Base-by-base conservation (phyloP, 441 rosid species). In the Erysimum pusillum region DNA sequence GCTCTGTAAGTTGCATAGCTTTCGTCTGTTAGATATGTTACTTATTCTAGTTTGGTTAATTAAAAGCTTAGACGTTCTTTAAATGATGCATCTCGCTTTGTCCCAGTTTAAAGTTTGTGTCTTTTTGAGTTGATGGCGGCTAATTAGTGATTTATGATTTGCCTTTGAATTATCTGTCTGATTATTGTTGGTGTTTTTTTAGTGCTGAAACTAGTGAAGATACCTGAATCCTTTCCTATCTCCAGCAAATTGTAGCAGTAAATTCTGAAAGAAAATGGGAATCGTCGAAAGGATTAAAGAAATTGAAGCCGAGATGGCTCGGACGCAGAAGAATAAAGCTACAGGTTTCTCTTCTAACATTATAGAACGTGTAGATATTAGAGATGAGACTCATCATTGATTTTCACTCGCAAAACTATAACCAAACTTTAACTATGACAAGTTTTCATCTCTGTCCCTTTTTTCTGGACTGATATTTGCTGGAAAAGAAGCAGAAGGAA, bases 291-390 rank as follows among this genome's bases (percentile, higher is more conserved):
- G 78, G 86, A 96, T 92, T 63, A 96, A 96, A 83, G 99, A 93
- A 86, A 96, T 96, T 57, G 99, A 96, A 79, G 92, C 92, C 84
- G 99, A 93, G 91, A 96, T 96, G 99, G 98, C 99, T 80, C 97
- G 97, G 61, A 96, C 98, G 1, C 99, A 92, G 91, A 96, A 96
- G 81, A 96, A 96, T 64, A 96, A 96, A 87, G 99, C 99, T 62
- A 91, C 99, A 80, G 98, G 99, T 91, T 44, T 72, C 44, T 74
- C n/a, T 35, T 14, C 18, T 14, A 46, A 6, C 41, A 13, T 17
- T 11, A 46, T 17, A 51, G 0, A 63, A 8, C 66, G 5, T 59
- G 5, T 22, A 34, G 9, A 32, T 38, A 7, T 59, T 22, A 71
- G 22, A 15, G 6, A 15, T 35, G 66, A 59, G 58, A 59, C 3